Evolutionary conservation across 768 basidiomycete genomes (phyloP).

Genomic region (Amanita jacksonii): DNA sequence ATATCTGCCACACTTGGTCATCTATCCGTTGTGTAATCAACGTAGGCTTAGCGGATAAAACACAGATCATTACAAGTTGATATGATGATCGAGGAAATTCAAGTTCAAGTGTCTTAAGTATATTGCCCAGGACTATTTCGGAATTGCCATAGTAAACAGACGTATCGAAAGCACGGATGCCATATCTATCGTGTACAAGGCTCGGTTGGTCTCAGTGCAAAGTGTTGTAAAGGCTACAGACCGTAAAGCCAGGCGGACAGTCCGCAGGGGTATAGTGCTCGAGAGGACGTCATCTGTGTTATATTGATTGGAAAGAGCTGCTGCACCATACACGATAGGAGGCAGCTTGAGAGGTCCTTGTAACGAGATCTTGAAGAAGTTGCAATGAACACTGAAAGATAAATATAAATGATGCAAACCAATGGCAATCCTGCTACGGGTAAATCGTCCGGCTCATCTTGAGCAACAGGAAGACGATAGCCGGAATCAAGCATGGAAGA

Average conservation of each 20-base stretch:
- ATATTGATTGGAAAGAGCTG: conserved; percentile 57
- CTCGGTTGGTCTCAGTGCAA: conserved; percentile 7
- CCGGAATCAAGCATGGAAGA: conserved; percentile 3
- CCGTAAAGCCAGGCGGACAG: conserved; percentile 70
- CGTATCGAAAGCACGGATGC: conserved; percentile 76
- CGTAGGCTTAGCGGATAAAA: background rate
- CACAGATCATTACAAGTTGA: conserved; percentile 41
- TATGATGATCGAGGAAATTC: conserved; percentile 79
- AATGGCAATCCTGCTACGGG: conserved; percentile 29
- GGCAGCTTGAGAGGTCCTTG: conserved; percentile 30
- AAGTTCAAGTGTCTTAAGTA: conserved; percentile 42
- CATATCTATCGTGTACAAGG: conserved; percentile 51
- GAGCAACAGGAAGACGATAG: conserved; percentile 10
- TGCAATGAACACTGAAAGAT: conserved; percentile 1
- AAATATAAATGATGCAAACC: conserved; percentile 20
- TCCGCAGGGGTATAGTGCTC: conserved; percentile 49
- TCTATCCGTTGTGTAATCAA: conserved; percentile 28
- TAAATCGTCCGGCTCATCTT: conserved; percentile 25
- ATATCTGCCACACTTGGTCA: conserved; percentile 83
- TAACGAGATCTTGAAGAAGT: conserved; percentile 19
- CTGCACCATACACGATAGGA: conserved; percentile 62
- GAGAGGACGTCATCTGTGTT: conserved; percentile 50
- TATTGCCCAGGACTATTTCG: conserved; percentile 66
- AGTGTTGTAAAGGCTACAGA: conserved; percentile 21
- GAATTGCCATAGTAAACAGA: conserved; percentile 74